Conservation (phyloP, 805 yeast species). For the Candida ulmi region DNA sequence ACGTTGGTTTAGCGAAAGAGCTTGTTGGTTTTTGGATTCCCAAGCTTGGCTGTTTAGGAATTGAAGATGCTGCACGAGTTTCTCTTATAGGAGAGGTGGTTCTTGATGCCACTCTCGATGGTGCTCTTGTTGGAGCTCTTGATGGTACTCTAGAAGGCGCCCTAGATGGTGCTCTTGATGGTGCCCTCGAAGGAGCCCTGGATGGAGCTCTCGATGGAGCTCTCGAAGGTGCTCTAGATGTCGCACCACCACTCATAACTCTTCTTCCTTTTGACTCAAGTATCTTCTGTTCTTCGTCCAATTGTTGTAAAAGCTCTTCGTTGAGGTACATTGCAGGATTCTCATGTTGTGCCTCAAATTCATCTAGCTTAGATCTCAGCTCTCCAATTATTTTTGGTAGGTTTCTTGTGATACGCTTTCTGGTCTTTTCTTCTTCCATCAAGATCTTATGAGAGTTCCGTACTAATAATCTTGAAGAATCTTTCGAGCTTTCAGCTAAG, state of each 20-base stretch:
- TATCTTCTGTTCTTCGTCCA: conserved; percentile 22
- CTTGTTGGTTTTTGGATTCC: conserved; percentile 18
- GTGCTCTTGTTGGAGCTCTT: too few relatives aligned
- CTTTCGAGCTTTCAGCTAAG: conserved; percentile 66
- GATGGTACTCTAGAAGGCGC: conserved; percentile 4
- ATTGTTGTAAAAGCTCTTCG: conserved; percentile 23
- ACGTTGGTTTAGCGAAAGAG: conserved; percentile 9
- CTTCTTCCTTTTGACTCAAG: conserved; percentile 19
- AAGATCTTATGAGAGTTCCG: conserved; percentile 75
- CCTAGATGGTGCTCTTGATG: conserved; percentile 15
- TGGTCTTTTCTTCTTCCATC: conserved; percentile 69
- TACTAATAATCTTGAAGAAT: conserved; percentile 71
- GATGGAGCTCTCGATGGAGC: conserved; percentile 17
- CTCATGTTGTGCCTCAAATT: conserved; percentile 41
- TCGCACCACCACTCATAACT: conserved; percentile 7
- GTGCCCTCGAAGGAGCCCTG: conserved; percentile 14
- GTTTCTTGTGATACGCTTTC: conserved; percentile 61
- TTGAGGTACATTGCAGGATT: conserved; percentile 25
- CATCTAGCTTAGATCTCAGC: conserved; percentile 40
- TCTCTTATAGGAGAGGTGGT: not conserved
- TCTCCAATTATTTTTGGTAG: conserved; percentile 58
- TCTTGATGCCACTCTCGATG: too few relatives aligned
- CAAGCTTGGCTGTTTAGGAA: conserved; percentile 5
- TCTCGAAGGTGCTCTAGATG: conserved; percentile 15
- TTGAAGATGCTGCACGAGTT: not conserved